Evolutionary conservation across 2,329 filamentous ascomycete species (phyloP), one percentile per base, ranked within the genome.

Genomic region (Xylaria multiplex): DNA sequence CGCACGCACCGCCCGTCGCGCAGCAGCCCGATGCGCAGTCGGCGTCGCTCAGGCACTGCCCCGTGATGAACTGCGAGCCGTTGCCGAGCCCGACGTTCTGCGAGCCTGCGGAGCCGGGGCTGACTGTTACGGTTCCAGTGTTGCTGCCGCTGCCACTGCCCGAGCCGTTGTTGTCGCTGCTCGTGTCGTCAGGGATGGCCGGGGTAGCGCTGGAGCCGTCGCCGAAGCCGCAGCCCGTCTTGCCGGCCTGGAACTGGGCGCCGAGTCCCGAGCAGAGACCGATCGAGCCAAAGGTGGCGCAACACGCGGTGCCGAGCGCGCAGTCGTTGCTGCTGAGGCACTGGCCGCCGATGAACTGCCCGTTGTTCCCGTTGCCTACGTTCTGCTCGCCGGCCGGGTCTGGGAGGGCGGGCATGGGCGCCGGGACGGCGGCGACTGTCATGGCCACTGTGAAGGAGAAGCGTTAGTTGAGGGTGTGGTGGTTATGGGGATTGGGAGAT

Each of bases 11-110:
- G 19, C 43, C 65, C 7, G 54, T 67, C 6, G 65, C 65, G 19
- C 65, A 67, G 62, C 65, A 67, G 0, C n/a, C 32, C 1, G 62
- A 62, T 3, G 72, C 73, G 45, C 75, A 77, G 54, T 76, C 73
- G 2, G 74, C 74, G 55, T 77, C 74, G 57, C 68, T 72, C 1
- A 70, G 58, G 61, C 75, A 77, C 65, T 71, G 69, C 2, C 74
- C 75, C 2, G 73, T 76, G 63, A 77, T 77, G 67, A 77, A 77
- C 64, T 77, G 75, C 2, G 52, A 53, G 11, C 69, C 74, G 32
- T 71, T 58, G 2, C 62, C 70, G 14, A 67, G 65, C 40, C 74
- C 74, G 4, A 75, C 73, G 55, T 75, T 74, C 62, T 70, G 58
- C 16, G 63, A 54, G 8, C 76, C 76, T 2, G 73, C 56, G 19